Evolutionary conservation across 352 stramenopile genomes (phyloP).

Genomic region (Globisporangium cystogenes): DNA sequence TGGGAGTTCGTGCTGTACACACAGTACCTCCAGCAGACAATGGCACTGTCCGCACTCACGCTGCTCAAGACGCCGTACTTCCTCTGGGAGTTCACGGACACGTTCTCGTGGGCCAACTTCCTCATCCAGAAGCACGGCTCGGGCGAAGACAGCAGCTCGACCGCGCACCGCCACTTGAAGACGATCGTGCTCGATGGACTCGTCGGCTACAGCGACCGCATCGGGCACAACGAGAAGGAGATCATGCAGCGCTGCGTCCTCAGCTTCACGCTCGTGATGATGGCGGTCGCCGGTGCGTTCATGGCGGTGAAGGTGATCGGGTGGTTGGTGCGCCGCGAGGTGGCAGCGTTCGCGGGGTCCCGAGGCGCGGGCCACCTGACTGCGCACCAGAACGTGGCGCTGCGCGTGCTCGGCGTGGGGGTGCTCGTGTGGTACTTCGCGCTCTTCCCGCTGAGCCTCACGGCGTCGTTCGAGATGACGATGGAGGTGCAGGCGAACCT

Average conservation of each 20-base stretch:
- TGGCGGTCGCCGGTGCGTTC: constrained; percentile 15
- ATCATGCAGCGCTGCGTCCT: constrained; percentile 21
- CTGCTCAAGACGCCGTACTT: constrained; percentile 28
- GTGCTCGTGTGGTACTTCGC: constrained; percentile 36
- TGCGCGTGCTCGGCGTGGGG: constrained; percentile 26
- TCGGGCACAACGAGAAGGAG: constrained; percentile 19
- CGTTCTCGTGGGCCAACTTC: constrained; percentile 43
- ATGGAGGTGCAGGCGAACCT: constrained; percentile 15
- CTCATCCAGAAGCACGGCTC: constrained; percentile 20
- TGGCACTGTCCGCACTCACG: constrained; percentile 32
- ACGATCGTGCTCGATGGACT: constrained; percentile 17
- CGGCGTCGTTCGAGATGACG: constrained; percentile 27
- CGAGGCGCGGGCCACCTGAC: background rate
- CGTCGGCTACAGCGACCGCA: constrained; percentile 23
- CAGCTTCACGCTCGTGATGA: constrained; percentile 18
- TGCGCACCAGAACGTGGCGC: constrained; percentile 13
- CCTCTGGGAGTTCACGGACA: constrained; percentile 31
- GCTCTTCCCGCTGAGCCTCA: constrained; percentile 32
- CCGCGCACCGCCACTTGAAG: constrained; percentile 14
- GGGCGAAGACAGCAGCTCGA: background rate
- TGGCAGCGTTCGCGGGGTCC: background rate
- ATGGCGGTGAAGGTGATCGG: constrained; percentile 10
- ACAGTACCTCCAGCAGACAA: constrained; percentile 34
- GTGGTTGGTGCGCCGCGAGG: background rate
- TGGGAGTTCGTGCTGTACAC: constrained; percentile 48